Evolutionary conservation across 2,329 filamentous ascomycete species (phyloP).

Genomic region (Hypomyces rosellus): DNA sequence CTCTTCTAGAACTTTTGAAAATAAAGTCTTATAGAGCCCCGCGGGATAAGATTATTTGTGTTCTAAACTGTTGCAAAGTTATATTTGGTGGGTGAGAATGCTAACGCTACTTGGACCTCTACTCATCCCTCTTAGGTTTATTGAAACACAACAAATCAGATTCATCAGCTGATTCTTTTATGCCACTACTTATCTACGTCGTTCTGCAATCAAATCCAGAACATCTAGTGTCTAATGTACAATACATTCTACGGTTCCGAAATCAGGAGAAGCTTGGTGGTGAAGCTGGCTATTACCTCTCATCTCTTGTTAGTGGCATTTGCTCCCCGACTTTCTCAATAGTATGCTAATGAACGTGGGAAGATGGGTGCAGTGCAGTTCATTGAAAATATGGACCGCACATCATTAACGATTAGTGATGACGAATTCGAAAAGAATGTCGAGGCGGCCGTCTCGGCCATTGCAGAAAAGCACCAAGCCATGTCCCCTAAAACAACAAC

Average conservation of each 20-base stretch:
- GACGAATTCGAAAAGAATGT: conserved; percentile 95
- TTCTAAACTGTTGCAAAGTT: conserved; percentile 97
- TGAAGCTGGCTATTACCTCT: conserved; percentile 98
- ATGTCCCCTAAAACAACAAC: conserved; percentile 37
- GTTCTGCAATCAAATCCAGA: conserved; percentile 92
- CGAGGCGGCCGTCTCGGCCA: conserved; percentile 91
- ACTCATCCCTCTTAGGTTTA: conserved; percentile 50
- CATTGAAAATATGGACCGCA: conserved; percentile 92
- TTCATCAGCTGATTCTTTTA: conserved; percentile 92
- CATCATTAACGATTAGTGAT: conserved; percentile 85
- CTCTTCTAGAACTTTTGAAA: conserved; percentile 72
- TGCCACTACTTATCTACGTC: conserved; percentile 91
- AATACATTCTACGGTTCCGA: conserved; percentile 94
- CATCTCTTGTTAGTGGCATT: conserved; percentile 62
- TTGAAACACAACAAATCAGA: conserved; percentile 89
- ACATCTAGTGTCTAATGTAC: conserved; percentile 92
- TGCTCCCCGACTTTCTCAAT: no score
- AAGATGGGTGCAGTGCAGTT: conserved; percentile 92
- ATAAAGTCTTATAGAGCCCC: conserved; percentile 97
- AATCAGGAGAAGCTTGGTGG: conserved; percentile 96
- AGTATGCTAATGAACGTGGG: conserved; percentile 7
- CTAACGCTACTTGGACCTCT: background rate
- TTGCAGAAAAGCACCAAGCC: conserved; percentile 77
- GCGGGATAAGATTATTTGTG: conserved; percentile 95
- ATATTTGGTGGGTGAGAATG: conserved; percentile 69